Percentiles rank a stretch among this genome's conserved stretches.
Evolutionary conservation across 2,329 filamentous ascomycete species (phyloP).

Genomic region (Cordyceps tenuipes): DNA sequence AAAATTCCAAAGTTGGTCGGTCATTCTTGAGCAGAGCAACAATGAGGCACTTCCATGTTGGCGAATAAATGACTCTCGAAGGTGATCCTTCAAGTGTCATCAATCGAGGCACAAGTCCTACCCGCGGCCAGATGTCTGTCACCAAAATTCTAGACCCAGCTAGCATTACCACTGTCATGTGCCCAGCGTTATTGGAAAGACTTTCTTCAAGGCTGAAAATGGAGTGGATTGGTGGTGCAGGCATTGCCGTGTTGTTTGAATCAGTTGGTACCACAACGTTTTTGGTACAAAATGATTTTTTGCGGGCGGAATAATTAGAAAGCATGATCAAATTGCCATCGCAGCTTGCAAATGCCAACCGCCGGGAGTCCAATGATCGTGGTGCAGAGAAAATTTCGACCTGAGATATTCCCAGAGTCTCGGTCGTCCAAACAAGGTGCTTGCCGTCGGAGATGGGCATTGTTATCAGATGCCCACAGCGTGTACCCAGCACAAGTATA

Average conservation of each 20-base stretch:
- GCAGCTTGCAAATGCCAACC: slow-evolving; percentile 37
- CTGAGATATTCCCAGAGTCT: slow-evolving; percentile 30
- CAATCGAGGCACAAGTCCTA: slow-evolving; percentile 40
- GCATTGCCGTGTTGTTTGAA: slow-evolving; percentile 35
- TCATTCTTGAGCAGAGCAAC: slow-evolving; percentile 39
- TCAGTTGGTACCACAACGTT: slow-evolving; percentile 45
- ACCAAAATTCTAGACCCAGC: slow-evolving; percentile 43
- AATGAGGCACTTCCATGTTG: slow-evolving; percentile 42
- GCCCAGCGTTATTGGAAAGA: slow-evolving; percentile 29
- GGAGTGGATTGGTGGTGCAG: slow-evolving; percentile 40
- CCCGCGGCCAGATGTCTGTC: slow-evolving; percentile 39
- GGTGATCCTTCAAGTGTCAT: slow-evolving; percentile 41
- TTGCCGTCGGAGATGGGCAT: slow-evolving; percentile 21
- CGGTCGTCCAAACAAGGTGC: slow-evolving; percentile 20
- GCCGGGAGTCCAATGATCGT: slow-evolving; percentile 16
- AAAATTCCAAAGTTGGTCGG: slow-evolving; percentile 43
- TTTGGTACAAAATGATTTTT: slow-evolving; percentile 30
- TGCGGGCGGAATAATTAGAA: slow-evolving; percentile 25
- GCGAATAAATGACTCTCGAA: slow-evolving; percentile 46
- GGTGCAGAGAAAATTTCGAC: slow-evolving; percentile 25
- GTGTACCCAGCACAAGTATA: slow-evolving; percentile 38
- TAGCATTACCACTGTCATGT: slow-evolving; percentile 40
- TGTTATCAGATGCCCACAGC: slow-evolving; percentile 43
- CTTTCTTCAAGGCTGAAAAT: slow-evolving; percentile 34
- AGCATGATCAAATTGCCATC: slow-evolving; percentile 39